Evolutionary conservation across 176 grass and related monocot species (phyloP).

Genomic region (Coix lacrymajobi): DNA sequence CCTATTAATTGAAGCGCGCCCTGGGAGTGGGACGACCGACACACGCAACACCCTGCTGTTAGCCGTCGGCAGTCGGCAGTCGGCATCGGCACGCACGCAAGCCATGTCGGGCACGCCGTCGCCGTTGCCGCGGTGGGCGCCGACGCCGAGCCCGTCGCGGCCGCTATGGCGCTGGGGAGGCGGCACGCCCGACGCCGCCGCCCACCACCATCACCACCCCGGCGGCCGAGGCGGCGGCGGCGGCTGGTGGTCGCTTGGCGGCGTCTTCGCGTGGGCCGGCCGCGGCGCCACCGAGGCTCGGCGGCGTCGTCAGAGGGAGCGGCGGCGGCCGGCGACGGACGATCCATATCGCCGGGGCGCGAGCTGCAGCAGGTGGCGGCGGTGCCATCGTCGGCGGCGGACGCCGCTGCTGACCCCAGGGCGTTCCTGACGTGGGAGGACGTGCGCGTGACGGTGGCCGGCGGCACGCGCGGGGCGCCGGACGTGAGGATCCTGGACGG

Average conservation of each 20-base stretch:
- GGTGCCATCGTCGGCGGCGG: background rate
- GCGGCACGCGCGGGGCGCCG: background rate
- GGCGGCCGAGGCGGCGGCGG: background rate
- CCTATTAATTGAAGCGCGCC: no score
- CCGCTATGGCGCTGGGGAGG: constrained; percentile 33
- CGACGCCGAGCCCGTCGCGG: constrained; percentile 25
- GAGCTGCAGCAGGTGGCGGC: background rate
- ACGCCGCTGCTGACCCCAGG: background rate
- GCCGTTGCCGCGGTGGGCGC: constrained; percentile 46
- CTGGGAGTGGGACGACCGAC: no score
- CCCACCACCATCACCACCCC: rapidly evolving
- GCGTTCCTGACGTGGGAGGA: constrained; percentile 51
- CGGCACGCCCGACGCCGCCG: background rate
- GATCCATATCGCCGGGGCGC: background rate
- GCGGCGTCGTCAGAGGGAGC: background rate
- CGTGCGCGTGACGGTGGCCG: constrained; percentile 29
- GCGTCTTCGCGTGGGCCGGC: background rate
- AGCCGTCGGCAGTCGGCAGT: no score
- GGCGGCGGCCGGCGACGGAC: background rate
- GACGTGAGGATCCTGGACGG: constrained; percentile 30
- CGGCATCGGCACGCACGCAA: no score
- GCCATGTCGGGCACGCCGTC: constrained; percentile 25
- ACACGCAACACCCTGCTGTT: no score
- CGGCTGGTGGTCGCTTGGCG: background rate
- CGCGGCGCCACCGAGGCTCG: background rate